phyloP scores from a whole-genome alignment of 768 basidiomycete species.

The Boletales sp. region DNA sequence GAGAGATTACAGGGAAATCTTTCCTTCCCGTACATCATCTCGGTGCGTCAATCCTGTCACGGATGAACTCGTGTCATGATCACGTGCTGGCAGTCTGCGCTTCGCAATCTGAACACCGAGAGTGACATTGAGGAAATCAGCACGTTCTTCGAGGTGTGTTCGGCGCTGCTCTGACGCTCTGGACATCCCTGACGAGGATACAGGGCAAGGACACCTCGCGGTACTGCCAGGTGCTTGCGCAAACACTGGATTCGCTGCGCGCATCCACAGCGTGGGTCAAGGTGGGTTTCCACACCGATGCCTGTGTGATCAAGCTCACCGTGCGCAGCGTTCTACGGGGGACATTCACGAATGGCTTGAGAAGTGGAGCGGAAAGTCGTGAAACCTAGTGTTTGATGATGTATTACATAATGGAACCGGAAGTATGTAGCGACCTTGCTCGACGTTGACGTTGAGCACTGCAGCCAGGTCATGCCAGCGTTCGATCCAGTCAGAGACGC shows the following conservation, averaged over 20 bases:
- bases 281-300: constrained; percentile 34
- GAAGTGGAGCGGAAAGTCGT: not conserved
- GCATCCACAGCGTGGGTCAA: constrained; percentile 60
- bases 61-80: not conserved
- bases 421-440: not conserved
- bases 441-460: not conserved
- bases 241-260: constrained; percentile 65
- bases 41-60: constrained; percentile 35
- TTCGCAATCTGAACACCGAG: constrained; percentile 56
- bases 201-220: constrained; percentile 68
- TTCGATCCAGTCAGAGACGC: constrained; percentile 90
- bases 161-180: not conserved
- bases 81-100: constrained; percentile 28
- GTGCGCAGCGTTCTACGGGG: constrained; percentile 49
- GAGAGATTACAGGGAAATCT: constrained; percentile 72
- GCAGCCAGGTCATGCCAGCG: constrained; percentile 32
- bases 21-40: constrained; percentile 49
- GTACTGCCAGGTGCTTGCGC: constrained; percentile 59
- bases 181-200: not conserved
- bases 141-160: constrained; percentile 71
- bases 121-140: constrained; percentile 60
- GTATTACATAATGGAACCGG: constrained; percentile 14
- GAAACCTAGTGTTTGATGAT: not conserved
- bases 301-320: not conserved
- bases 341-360: constrained; percentile 57